Base-by-base conservation (phyloP, 768 basidiomycete genomes). In the Russula dissimulans region DNA sequence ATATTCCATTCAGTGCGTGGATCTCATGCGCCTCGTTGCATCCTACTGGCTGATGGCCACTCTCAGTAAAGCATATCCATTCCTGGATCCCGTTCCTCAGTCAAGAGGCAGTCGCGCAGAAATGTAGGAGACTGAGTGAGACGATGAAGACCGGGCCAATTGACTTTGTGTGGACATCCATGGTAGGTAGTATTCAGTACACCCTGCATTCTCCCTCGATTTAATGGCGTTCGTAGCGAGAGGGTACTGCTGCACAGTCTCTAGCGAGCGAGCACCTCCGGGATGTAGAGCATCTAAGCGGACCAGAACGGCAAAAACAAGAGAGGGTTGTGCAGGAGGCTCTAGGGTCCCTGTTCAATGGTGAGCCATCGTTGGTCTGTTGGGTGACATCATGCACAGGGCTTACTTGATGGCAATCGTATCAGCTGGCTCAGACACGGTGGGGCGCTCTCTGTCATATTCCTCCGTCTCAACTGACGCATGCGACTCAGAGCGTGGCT, bases 341-440 rank as follows among this genome's bases (percentile, higher is more conserved):
- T 32, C 41, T 62, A 38, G 61, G 29, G 7, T 62, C 56, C 22
- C 15, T 57, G 32, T 62, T 47, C 31, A 15, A 34, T 11, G 56
- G 61, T 62, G 10, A 57, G 38, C 4, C 5, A 6, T 4, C 14
- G 7, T 11, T 26, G 22, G 5, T 29, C n/a, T 6, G 17, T 7
- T 32, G 17, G 26, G 7, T 32, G 17, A n/a, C 12, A 6, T 10
- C 8, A 56, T 6, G 7, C 32, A 22, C 12, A 26, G 6, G 12
- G 12, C n/a, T 49, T 14, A 57, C 32, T 0, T 29, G 10, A 12
- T 8, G 22, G 12, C 11, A 14, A 38, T 38, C 32, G 11, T 18
- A 32, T 49, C 43, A 62, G 61, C 61, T 7, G 56, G 61, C 17
- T 34, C 56, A 7, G 61, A 62, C 14, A 62, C 61, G 2, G 61